Percentiles rank a stretch among this genome's conserved stretches.
These are phyloP conservation scores for Aspergillus sp. DNA, from an alignment of 2,329 filamentous ascomycete species.

Conservation along the genomic window DNA sequence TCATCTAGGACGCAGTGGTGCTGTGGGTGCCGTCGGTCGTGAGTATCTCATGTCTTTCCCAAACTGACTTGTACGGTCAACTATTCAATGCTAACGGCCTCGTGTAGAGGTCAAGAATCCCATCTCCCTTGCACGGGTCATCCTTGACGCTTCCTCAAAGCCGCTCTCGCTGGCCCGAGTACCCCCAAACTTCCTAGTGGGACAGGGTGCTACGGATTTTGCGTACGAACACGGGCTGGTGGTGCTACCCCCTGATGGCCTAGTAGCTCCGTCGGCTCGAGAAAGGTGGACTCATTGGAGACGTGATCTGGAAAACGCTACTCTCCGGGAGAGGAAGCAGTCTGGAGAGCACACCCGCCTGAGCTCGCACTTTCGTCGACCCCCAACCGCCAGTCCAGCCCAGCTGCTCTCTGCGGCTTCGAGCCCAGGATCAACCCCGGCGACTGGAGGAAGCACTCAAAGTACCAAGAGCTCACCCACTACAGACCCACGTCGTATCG, in stretches of 20 bases:
- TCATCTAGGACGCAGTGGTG: slow-evolving; percentile 85
- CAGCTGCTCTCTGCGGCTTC: slow-evolving; percentile 15
- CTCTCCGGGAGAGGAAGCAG: slow-evolving; percentile 47
- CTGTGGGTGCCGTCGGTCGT: slow-evolving; percentile 89
- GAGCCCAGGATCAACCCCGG: neutral
- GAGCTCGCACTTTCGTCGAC: slow-evolving; percentile 26
- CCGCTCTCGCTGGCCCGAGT: slow-evolving; percentile 83
- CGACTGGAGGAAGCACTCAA: neutral
- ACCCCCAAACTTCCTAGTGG: slow-evolving; percentile 87
- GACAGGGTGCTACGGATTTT: slow-evolving; percentile 82
- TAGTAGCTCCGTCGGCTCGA: slow-evolving; percentile 77
- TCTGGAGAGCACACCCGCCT: slow-evolving; percentile 25
- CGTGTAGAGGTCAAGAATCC: slow-evolving; percentile 73
- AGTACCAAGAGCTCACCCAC: neutral
- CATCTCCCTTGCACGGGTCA: slow-evolving; percentile 78
- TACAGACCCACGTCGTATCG: neutral
- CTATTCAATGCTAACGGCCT: neutral
- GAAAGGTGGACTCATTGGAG: slow-evolving; percentile 81
- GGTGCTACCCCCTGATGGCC: slow-evolving; percentile 69
- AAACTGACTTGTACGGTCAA: neutral
- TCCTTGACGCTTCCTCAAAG: slow-evolving; percentile 75
- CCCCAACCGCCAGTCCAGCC: slow-evolving; percentile 26
- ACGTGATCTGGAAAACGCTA: slow-evolving; percentile 66
- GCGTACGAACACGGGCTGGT: slow-evolving; percentile 76
- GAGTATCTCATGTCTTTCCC: slow-evolving; percentile 40